Evolutionary conservation across 495 filamentous ascomycete species (phyloP).

Genomic region (Xylaria curta): DNA sequence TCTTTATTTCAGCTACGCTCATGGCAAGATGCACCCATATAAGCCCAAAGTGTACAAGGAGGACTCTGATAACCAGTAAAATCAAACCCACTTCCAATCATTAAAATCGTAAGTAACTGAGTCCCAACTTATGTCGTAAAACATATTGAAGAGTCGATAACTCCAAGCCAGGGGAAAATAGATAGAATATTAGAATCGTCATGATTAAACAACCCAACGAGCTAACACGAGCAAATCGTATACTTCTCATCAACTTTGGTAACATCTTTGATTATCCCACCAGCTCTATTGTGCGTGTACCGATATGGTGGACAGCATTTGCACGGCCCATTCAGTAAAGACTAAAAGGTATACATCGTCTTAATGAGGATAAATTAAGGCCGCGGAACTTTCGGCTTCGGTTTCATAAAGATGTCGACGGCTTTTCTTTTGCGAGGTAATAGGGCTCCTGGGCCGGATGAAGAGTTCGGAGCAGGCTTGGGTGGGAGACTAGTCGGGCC

Average conservation of each 20-base stretch:
- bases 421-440: conserved; percentile 39
- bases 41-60: background rate
- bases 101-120: background rate
- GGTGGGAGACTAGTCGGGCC: conserved; percentile 13
- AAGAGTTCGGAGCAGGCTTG: background rate
- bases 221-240: background rate
- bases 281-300: background rate
- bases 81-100: background rate
- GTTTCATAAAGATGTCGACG: conserved; percentile 45
- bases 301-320: background rate
- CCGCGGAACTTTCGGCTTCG: conserved; percentile 33
- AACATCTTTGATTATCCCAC: background rate
- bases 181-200: background rate
- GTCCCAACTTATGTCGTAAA: background rate
- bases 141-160: background rate
- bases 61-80: background rate
- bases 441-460: conserved; percentile 10
- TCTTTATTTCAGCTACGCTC: background rate
- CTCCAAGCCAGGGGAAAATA: background rate
- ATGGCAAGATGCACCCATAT: background rate
- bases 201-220: background rate
- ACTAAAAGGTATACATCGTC: background rate
- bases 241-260: background rate
- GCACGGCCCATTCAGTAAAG: background rate
- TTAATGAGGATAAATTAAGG: conserved; percentile 14